These are phyloP conservation scores for Narthecium ossifragum DNA, from an alignment of 106 monocot species.

Conservation along the genomic window DNA sequence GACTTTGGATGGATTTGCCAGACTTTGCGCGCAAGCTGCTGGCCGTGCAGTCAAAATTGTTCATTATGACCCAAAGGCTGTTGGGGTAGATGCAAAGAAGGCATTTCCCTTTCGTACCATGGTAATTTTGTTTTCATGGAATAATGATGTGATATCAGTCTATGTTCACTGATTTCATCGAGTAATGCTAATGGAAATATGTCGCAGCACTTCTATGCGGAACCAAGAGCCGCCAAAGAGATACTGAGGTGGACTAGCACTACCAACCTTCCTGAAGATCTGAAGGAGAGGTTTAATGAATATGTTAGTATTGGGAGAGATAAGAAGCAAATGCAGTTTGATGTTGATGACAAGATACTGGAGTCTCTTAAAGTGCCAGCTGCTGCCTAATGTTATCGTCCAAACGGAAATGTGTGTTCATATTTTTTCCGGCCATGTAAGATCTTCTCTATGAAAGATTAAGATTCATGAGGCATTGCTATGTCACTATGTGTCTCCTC, in stretches of 20 bases:
- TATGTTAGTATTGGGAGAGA: conserved; percentile 84
- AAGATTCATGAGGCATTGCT: too few species aligned
- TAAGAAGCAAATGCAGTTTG: conserved; percentile 76
- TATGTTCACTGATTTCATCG: too few species aligned
- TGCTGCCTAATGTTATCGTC: neutral
- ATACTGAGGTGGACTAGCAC: conserved; percentile 73
- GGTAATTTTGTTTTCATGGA: conserved; percentile 54
- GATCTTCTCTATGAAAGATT: too few species aligned
- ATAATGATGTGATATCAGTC: too few species aligned
- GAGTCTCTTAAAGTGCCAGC: conserved; percentile 50
- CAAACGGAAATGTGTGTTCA: neutral
- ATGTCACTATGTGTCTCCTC: too few species aligned
- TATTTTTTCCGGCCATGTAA: neutral
- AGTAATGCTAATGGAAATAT: neutral
- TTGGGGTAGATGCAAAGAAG: conserved; percentile 87
- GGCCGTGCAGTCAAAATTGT: conserved; percentile 57
- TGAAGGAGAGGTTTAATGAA: conserved; percentile 84
- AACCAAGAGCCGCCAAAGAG: conserved; percentile 89
- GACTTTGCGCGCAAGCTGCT: conserved; percentile 73
- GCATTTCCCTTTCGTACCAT: conserved; percentile 96
- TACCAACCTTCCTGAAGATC: conserved; percentile 77
- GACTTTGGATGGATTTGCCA: conserved; percentile 66
- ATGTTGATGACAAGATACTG: conserved; percentile 84
- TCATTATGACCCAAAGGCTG: conserved; percentile 79
- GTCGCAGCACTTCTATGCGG: conserved; percentile 92